These are phyloP conservation scores for Penicillium paneum DNA, from an alignment of 2,329 filamentous ascomycete genomes.

Conservation along the genomic window DNA sequence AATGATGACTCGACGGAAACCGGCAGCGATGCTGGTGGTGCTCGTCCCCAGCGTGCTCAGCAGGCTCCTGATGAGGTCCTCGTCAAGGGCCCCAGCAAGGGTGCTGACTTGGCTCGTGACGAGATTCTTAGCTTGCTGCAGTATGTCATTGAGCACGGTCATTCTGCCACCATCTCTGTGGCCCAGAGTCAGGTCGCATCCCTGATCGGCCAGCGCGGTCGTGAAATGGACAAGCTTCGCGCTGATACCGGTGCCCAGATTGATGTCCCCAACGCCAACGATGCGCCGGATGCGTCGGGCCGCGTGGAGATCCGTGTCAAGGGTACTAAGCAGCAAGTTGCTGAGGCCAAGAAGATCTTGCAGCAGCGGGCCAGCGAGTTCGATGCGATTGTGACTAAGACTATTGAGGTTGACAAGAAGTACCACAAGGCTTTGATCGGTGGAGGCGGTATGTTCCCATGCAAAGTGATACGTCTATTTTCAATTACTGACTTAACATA, in stretches of 20 bases:
- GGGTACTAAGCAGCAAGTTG: conserved; percentile 86
- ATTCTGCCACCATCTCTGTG: conserved; percentile 74
- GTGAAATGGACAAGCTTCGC: conserved; percentile 85
- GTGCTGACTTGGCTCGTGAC: conserved; percentile 85
- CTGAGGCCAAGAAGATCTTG: conserved; percentile 85
- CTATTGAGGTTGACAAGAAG: conserved; percentile 89
- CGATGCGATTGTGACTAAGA: conserved; percentile 81
- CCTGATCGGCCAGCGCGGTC: conserved; percentile 84
- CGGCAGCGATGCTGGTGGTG: conserved; percentile 61
- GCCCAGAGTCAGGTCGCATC: conserved; percentile 91
- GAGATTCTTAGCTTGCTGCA: conserved; percentile 86
- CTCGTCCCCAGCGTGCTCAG: conserved; percentile 60
- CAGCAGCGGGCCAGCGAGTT: conserved; percentile 83
- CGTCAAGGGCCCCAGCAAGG: conserved; percentile 86
- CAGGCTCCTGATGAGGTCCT: conserved; percentile 86
- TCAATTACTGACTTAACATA: conserved; percentile 47
- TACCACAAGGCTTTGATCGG: conserved; percentile 85
- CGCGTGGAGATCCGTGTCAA: conserved; percentile 85
- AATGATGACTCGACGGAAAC: conserved; percentile 65
- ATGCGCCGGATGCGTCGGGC: conserved; percentile 61
- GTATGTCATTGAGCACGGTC: conserved; percentile 84
- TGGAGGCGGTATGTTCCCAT: conserved; percentile 65
- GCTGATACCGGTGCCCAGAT: conserved; percentile 82
- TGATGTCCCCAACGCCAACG: conserved; percentile 79
- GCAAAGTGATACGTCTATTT: not conserved